Percentiles rank a stretch among this genome's conserved stretches.
phyloP scores from a whole-genome alignment of 306 rosid genomes.

The Amphicarpaea edgeworthii region DNA sequence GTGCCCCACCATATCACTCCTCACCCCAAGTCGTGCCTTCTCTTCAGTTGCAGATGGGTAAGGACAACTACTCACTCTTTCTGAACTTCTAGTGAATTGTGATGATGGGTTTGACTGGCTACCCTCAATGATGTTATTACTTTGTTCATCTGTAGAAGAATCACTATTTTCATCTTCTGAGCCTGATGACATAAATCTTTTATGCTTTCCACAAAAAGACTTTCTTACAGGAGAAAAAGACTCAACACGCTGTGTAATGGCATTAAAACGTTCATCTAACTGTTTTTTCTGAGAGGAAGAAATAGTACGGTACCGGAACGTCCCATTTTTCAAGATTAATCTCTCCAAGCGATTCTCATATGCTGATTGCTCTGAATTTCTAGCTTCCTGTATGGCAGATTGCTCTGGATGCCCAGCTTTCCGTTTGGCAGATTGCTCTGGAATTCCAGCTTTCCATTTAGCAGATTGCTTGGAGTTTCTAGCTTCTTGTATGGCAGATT shows the following conservation, averaged over 20 bases:
- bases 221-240: slow-evolving; percentile 66
- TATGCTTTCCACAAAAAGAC: slow-evolving; percentile 73
- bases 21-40: slow-evolving; percentile 71
- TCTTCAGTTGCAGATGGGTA: slow-evolving; percentile 89
- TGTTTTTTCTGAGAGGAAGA: slow-evolving; percentile 57
- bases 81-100: slow-evolving; percentile 56
- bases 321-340: slow-evolving; percentile 36
- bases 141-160: slow-evolving; percentile 51
- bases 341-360: slow-evolving; percentile 41
- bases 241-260: slow-evolving; percentile 80
- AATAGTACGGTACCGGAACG: slow-evolving; percentile 49
- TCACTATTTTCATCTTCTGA: slow-evolving; percentile 67
- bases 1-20: slow-evolving; percentile 48
- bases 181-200: slow-evolving; percentile 71
- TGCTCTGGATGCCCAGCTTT: background rate
- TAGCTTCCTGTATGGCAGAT: slow-evolving; percentile 61
- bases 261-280: slow-evolving; percentile 69
- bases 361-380: slow-evolving; percentile 52
- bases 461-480: slow-evolving; percentile 51
- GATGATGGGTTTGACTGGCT: slow-evolving; percentile 49
- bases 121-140: slow-evolving; percentile 41
- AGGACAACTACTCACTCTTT: slow-evolving; percentile 81
- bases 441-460: slow-evolving; percentile 44
- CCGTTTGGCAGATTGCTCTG: slow-evolving; percentile 58
- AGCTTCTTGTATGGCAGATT: slow-evolving; percentile 37